phyloP scores from a whole-genome alignment of 495 filamentous ascomycete species.

The Podospora pseudopauciseta region DNA sequence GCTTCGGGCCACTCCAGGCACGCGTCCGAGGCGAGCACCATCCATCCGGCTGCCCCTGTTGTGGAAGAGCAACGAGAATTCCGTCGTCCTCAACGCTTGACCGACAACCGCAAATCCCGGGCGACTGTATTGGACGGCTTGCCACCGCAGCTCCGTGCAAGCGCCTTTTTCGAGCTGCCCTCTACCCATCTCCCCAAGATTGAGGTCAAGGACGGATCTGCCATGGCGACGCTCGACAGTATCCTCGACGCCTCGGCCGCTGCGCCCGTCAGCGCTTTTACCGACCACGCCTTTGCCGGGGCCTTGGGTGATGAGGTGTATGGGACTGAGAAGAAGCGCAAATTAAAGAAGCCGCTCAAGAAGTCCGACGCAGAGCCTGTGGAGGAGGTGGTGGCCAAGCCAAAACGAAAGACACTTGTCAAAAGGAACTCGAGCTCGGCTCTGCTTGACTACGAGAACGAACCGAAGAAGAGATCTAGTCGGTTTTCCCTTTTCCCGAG shows the following conservation, averaged over 20 bases:
- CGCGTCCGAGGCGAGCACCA: conserved; percentile 29
- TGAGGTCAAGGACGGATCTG: conserved; percentile 72
- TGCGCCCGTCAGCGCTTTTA: conserved; percentile 92
- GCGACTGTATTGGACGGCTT: conserved; percentile 48
- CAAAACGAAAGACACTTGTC: conserved; percentile 23
- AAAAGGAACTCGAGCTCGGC: conserved; percentile 22
- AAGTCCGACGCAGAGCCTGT: conserved; percentile 16
- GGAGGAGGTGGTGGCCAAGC: conserved; percentile 10
- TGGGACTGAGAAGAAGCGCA: conserved; percentile 46
- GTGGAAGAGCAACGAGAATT: conserved; percentile 23
- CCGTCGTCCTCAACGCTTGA: conserved; percentile 27
- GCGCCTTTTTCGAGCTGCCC: conserved; percentile 83
- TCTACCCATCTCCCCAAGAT: conserved; percentile 46
- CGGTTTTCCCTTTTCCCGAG: conserved; percentile 34
- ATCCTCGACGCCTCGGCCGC: conserved; percentile 91
- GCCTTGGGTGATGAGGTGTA: conserved; percentile 65
- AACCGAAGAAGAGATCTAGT: conserved; percentile 37
- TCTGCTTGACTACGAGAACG: conserved; percentile 18
- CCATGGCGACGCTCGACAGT: conserved; percentile 84
- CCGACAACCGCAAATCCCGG: conserved; percentile 39
- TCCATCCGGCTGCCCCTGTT: conserved; percentile 31
- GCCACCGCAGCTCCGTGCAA: conserved; percentile 88
- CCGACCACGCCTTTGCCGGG: conserved; percentile 84
- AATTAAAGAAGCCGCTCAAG: conserved; percentile 27
- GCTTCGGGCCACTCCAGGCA: conserved; percentile 24